Conservation (phyloP, 768 basidiomycete species). For the Pisolithus orientalis region DNA sequence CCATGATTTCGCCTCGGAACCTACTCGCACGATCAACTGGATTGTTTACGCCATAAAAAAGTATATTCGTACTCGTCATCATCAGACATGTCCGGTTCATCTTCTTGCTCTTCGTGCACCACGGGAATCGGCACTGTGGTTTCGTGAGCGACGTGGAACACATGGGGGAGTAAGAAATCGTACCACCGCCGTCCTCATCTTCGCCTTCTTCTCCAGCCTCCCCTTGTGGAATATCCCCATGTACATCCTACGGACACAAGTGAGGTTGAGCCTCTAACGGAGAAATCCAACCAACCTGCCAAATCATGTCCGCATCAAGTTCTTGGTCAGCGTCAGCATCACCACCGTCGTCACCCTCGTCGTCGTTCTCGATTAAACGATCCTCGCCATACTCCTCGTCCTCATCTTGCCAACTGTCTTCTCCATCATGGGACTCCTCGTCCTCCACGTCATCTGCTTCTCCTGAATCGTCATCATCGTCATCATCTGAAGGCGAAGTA, state of each 20-base stretch:
- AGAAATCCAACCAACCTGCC: conserved; percentile 41
- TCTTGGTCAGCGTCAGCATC: conserved; percentile 45
- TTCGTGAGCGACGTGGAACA: conserved; percentile 6
- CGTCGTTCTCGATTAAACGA: conserved; percentile 56
- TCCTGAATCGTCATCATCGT: conserved; percentile 56
- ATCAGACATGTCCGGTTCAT: conserved; percentile 59
- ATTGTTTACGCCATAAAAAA: background rate
- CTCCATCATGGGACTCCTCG: conserved; percentile 37
- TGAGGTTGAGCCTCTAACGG: conserved; percentile 10
- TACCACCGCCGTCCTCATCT: conserved; percentile 20
- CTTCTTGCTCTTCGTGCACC: conserved; percentile 57
- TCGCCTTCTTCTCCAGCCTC: conserved; percentile 57
- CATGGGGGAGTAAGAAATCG: background rate
- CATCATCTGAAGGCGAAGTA: conserved; percentile 70
- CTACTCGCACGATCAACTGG: conserved; percentile 23
- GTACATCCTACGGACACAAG: conserved; percentile 40
- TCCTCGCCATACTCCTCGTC: conserved; percentile 56
- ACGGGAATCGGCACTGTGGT: conserved; percentile 45
- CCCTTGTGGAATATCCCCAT: conserved; percentile 46
- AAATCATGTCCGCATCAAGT: conserved; percentile 48
- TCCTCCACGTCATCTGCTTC: conserved; percentile 54
- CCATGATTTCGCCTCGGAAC: conserved; percentile 34
- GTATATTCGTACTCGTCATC: conserved; percentile 51
- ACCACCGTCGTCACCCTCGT: conserved; percentile 44
- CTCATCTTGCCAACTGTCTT: conserved; percentile 56